Percentiles rank a stretch among this genome's conserved stretches.
phyloP scores from a whole-genome alignment of 225 moss, liverwort and hornwort species.

The Takakia lepidozioides region DNA sequence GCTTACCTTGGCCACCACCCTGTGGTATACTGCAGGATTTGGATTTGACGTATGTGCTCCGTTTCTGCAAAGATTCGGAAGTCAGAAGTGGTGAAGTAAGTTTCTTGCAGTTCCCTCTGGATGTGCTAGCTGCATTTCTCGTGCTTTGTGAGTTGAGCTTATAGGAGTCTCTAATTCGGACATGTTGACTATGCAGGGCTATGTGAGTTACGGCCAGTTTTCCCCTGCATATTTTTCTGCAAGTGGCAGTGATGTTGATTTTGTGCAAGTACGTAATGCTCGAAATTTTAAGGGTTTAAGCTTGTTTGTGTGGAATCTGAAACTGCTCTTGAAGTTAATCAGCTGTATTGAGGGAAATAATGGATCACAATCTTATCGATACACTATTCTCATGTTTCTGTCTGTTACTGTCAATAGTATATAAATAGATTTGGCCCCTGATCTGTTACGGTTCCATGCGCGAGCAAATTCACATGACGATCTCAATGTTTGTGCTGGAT shows the following conservation, averaged over 20 bases:
- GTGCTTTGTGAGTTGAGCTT: not conserved
- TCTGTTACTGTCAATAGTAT: not conserved
- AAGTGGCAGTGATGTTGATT: conserved; percentile 6
- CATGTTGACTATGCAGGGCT: conserved; percentile 27
- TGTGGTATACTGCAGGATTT: conserved; percentile 32
- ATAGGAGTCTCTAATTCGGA: conserved; percentile 4
- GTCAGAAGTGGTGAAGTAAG: conserved; percentile 40
- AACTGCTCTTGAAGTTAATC: not conserved
- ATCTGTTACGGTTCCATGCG: too few species aligned
- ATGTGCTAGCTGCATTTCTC: too few species aligned
- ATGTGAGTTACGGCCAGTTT: conserved; percentile 34
- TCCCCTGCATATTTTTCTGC: conserved; percentile 27
- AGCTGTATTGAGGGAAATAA: not conserved
- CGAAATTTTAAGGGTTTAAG: not conserved
- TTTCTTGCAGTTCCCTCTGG: too few species aligned
- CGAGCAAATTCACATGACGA: too few species aligned
- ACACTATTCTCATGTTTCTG: not conserved
- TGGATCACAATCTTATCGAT: not conserved
- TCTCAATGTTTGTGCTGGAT: too few species aligned
- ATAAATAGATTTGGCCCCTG: too few species aligned
- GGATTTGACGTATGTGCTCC: conserved; percentile 37
- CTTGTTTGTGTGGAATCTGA: too few species aligned
- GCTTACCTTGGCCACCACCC: too few species aligned
- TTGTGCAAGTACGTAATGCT: conserved; percentile 52
- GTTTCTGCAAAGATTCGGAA: conserved; percentile 88